Base-by-base conservation (phyloP, 495 filamentous ascomycete species). In the Parathielavia hyrcaniae region DNA sequence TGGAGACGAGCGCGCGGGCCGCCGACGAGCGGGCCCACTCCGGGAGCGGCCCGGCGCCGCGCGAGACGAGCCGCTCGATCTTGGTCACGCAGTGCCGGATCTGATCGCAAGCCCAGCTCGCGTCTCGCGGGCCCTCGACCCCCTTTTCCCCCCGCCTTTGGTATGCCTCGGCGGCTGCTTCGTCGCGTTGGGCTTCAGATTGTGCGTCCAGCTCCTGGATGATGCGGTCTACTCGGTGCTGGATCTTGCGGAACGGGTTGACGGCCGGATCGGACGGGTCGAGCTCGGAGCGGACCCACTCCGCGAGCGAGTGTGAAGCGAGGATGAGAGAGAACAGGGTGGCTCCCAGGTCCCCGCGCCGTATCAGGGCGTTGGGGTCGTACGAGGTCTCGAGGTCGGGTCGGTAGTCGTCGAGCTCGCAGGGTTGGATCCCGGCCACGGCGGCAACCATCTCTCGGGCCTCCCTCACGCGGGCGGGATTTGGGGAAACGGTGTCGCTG, bases 311-410 rank as follows among this genome's bases (percentile, higher is more conserved):
- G 64, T 76, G 66, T 46, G 75, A 77, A 41, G 67, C 63, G 11
- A 79, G 66, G 17, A 79, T 62, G 54, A 79, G 72, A 58, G 74
- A 75, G 62, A 76, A 73, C 35, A 79, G 56, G n/a, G 75, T 77
- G 44, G 68, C 66, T 48, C 73, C 75, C 8, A 76, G 65, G 34
- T 79, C 76, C 38, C 75, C 73, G 44, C 70, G 70, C 51, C 56
- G 62, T 30, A 71, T 65, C 14, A 62, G 61, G 39, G 39, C 44
- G n/a, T 47, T 60, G 39, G 62, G 59, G 58, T 59, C 50, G 50
- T 69, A 71, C 4, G 58, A 54, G 7, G 17, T 38, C 14, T 62
- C 58, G 45, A 79, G 67, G 32, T 77, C 75, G 14, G 61, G 71
- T 0, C 73, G 63, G 57, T 74, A 77, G 10, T 53, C 53, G 26